phyloP scores from a whole-genome alignment of 139 green algal species.

The Closterium sp. region DNA sequence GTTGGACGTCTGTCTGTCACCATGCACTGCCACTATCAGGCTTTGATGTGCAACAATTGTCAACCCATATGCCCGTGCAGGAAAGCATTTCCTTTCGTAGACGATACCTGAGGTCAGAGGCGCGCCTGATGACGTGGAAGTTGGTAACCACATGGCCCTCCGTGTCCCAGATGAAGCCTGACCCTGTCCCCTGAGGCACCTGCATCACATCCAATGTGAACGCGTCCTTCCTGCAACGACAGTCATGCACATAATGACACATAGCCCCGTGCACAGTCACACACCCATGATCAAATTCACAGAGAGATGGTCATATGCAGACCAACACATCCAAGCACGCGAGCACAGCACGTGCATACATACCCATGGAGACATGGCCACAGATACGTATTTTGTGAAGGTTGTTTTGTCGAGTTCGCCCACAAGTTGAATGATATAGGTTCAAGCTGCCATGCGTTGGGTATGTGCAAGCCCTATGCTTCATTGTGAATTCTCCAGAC shows the following conservation, averaged over 20 bases:
- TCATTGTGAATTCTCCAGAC: background rate
- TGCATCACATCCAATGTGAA: constrained; percentile 76
- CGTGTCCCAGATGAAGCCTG: constrained; percentile 76
- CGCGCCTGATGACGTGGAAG: constrained; percentile 73
- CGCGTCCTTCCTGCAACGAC: constrained; percentile 57
- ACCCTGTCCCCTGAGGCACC: constrained; percentile 71
- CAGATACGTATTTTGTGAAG: no score
- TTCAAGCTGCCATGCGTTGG: background rate
- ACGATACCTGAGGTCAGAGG: constrained; percentile 51
- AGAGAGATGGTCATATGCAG: background rate
- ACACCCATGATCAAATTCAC: background rate
- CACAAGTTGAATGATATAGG: background rate
- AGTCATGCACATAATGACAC: no score
- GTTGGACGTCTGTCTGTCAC: background rate
- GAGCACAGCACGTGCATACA: no score
- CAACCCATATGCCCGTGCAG: background rate
- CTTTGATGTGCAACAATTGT: background rate
- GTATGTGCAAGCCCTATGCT: background rate
- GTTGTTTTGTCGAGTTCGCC: no score
- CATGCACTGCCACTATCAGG: background rate
- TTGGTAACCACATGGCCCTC: constrained; percentile 76
- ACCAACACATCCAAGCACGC: no score
- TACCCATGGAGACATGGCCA: no score
- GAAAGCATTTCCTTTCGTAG: background rate
- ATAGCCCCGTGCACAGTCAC: background rate